These are phyloP conservation scores for Gossypium ekmanianum DNA, from an alignment of 345 rosid species.

Conservation along the genomic window DNA sequence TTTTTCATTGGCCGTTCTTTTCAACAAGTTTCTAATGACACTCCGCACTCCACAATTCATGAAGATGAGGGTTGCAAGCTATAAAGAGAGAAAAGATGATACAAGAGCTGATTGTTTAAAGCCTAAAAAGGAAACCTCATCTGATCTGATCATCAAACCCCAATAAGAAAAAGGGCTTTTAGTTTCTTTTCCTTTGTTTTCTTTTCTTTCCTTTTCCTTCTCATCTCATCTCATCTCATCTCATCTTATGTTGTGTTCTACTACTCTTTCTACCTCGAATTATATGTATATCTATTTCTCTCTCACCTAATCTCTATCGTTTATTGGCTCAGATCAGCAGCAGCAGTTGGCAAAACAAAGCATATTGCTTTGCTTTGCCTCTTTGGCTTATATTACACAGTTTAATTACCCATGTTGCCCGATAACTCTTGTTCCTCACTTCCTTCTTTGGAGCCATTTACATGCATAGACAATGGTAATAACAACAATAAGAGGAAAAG, in stretches of 20 bases:
- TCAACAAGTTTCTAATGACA: conserved; percentile 29
- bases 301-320: background rate
- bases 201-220: conserved; percentile 1
- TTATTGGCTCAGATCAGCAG: background rate
- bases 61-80: conserved; percentile 27
- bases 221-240: too few species aligned
- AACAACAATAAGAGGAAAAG: conserved; percentile 59
- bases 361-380: background rate
- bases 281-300: too few species aligned
- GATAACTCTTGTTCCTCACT: conserved; percentile 25
- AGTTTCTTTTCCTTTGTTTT: conserved; percentile 6
- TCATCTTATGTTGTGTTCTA: too few species aligned
- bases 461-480: conserved; percentile 34
- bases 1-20: conserved; percentile 30
- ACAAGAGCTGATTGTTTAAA: conserved; percentile 27
- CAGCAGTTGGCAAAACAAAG: background rate
- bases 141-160: conserved; percentile 27
- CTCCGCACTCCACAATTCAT: conserved; percentile 17
- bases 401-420: conserved; percentile 35
- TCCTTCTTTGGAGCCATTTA: conserved; percentile 40
- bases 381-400: background rate
- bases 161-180: conserved; percentile 13
- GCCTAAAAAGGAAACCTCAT: conserved; percentile 18
- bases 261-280: too few species aligned
- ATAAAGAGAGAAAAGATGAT: conserved; percentile 27